These are phyloP conservation scores for Kickxella alabastrina DNA, from an alignment of 192 early-diverging fungal species.

Conservation along the genomic window DNA sequence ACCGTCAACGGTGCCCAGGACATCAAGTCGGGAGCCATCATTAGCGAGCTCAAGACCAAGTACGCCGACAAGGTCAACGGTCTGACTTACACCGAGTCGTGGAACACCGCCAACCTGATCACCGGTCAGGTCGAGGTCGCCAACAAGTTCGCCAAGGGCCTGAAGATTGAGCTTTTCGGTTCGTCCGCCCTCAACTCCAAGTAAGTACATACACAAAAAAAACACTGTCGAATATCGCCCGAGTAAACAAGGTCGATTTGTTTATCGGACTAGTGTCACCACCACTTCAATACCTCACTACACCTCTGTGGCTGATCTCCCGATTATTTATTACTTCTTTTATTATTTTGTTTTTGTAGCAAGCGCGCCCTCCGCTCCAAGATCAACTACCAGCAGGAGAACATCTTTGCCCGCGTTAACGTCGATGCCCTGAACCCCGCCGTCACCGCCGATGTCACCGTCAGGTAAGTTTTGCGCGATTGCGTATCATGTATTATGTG, in stretches of 20 bases:
- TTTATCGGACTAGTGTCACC: too few relatives aligned
- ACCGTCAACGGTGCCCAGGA: conserved; percentile 92
- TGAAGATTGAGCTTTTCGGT: conserved; percentile 88
- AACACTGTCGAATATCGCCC: conserved; percentile 14
- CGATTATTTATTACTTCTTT: too few relatives aligned
- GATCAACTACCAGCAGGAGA: conserved; percentile 94
- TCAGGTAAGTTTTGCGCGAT: conserved; percentile 42
- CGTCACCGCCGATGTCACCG: conserved; percentile 81
- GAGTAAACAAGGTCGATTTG: not conserved
- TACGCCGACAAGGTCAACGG: conserved; percentile 92
- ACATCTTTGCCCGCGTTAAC: conserved; percentile 81
- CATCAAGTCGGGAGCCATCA: conserved; percentile 90
- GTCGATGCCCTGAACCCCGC: conserved; percentile 95
- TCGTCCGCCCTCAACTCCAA: conserved; percentile 73
- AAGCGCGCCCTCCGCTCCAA: conserved; percentile 55
- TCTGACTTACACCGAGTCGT: conserved; percentile 92
- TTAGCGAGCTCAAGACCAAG: conserved; percentile 97
- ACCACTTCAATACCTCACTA: not conserved
- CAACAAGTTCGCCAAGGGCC: conserved; percentile 92
- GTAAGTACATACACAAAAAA: conserved; percentile 77
- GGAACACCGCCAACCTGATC: conserved; percentile 93
- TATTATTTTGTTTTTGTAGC: conserved; percentile 12
- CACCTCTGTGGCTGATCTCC: not conserved
- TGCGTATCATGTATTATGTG: too few relatives aligned
- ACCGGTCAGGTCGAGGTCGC: conserved; percentile 89